Base-by-base conservation (phyloP, 208 protist genomes). In the Crithidia expoeki region DNA sequence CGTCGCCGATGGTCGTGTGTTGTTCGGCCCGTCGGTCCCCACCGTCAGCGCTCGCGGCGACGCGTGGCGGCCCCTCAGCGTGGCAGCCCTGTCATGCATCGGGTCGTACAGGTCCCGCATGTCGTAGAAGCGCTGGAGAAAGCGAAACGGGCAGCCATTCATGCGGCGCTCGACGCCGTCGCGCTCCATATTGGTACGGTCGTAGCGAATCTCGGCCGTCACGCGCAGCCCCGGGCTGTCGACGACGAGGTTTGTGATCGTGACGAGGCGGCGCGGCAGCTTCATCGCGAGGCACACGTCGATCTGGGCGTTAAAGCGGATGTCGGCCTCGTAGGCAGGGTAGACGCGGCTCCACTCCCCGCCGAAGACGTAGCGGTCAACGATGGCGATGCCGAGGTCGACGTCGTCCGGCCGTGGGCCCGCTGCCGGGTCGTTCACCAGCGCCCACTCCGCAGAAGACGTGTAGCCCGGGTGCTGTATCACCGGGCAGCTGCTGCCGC, bases 351-450 rank as follows among this genome's bases (percentile, higher is more conserved):
- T 4, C 88, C 90, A 95, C 67, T 91, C 88, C 55, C 83, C 82
- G 10, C 90, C 90, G 55, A 81, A 90, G 53, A 95, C 76, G 74
- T 93, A 89, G 73, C 88, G 90, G 65, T 90, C 85, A 27, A 93
- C 53, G 62, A 88, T 83, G 64, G 76, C 72, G 27, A 65, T 79
- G 58, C 68, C 57, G 34, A 85, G 75, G 42, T 92, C 84, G 42
- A 68, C 73, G 50, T 92, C 81, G 25, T 87, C 68, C 16, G 62
- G 58, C 47, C 68, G 71, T 27, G 74, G 65, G 3, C 17, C 55
- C 23, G 68, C 64, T 34, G 66, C 62, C n/a, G 62, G 65, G 51
- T 71, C 61, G 61, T 53, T 30, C 14, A 68, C 36, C 51, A 72
- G 42, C 65, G 52, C 66, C 66, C 58, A 66, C 65, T 72, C 73